These are phyloP conservation scores for Naganishia onofrii DNA, from an alignment of 768 basidiomycete genomes.

Conservation along the genomic window DNA sequence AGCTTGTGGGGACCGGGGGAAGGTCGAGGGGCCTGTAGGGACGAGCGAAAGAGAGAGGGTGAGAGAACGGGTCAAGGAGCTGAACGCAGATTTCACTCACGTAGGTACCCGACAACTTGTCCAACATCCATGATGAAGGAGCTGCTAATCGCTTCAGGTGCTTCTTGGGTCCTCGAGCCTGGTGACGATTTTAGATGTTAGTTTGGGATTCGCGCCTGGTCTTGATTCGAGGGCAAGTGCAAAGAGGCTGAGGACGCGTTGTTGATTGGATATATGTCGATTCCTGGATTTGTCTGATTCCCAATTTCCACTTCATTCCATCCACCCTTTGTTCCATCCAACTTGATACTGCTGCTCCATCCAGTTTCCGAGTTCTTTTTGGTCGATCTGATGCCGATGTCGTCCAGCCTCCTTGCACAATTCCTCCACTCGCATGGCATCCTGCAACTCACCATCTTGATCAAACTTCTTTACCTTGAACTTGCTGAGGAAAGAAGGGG, in stretches of 20 bases:
- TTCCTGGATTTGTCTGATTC: not conserved
- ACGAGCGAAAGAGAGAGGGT: not conserved
- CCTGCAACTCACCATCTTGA: slow-evolving; percentile 20
- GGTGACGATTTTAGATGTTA: not conserved
- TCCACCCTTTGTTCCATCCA: not conserved
- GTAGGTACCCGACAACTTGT: slow-evolving; percentile 71
- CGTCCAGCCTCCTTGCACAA: not conserved
- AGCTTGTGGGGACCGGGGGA: slow-evolving; percentile 99
- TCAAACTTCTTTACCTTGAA: slow-evolving; percentile 27
- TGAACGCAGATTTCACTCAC: slow-evolving; percentile 41
- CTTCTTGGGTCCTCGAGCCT: slow-evolving; percentile 98
- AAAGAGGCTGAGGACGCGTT: not conserved
- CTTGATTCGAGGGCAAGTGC: not conserved
- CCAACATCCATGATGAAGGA: slow-evolving; percentile 99
- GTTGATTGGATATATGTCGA: not conserved
- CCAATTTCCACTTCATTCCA: not conserved
- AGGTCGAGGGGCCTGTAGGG: slow-evolving; percentile 75
- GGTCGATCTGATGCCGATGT: not conserved
- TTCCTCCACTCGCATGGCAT: not conserved
- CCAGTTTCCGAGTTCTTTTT: no score
- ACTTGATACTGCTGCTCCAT: no score
- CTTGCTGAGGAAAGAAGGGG: slow-evolving; percentile 9
- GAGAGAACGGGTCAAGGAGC: not conserved
- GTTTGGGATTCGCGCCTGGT: not conserved
- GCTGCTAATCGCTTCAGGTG: slow-evolving; percentile 96